Percentiles rank a stretch among this genome's conserved stretches.
phyloP scores from a whole-genome alignment of 495 filamentous ascomycete genomes.

The Trichocladium uniseriatum region DNA sequence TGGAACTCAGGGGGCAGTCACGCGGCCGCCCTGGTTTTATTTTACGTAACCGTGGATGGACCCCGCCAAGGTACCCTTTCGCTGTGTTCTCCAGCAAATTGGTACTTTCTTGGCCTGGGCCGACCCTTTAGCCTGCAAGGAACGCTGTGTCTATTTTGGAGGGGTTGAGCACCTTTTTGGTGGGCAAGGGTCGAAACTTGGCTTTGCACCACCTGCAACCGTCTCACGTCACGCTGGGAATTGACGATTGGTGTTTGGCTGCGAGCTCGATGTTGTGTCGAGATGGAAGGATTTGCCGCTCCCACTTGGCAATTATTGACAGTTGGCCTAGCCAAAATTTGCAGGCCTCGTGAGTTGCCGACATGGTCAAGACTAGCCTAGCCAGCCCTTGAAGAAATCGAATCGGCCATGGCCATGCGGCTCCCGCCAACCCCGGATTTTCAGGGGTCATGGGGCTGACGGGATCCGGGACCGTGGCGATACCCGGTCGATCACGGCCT shows the following conservation, averaged over 20 bases:
- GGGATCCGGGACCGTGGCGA: too few relatives aligned
- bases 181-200: neutral
- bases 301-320: constrained; percentile 5
- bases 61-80: constrained; percentile 11
- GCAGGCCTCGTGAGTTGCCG: neutral
- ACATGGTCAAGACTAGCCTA: neutral
- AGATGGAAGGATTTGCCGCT: neutral
- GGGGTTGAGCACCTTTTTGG: too few relatives aligned
- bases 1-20: constrained; percentile 28
- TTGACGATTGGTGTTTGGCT: neutral
- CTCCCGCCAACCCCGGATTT: constrained; percentile 8
- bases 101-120: constrained; percentile 12
- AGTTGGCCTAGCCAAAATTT: too few relatives aligned
- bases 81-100: neutral
- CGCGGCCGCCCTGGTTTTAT: constrained; percentile 16
- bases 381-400: neutral
- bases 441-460: constrained; percentile 7
- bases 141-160: constrained; percentile 7
- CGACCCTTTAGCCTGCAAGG: constrained; percentile 18
- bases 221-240: neutral
- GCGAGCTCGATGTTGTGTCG: neutral
- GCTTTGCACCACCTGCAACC: neutral
- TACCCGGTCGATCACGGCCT: too few relatives aligned
- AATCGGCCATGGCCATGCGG: neutral
- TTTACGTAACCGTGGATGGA: constrained; percentile 27